Evolutionary conservation across 805 yeast species (phyloP), one percentile per base, ranked within the genome.

Genomic region (Candida sithepensis): DNA sequence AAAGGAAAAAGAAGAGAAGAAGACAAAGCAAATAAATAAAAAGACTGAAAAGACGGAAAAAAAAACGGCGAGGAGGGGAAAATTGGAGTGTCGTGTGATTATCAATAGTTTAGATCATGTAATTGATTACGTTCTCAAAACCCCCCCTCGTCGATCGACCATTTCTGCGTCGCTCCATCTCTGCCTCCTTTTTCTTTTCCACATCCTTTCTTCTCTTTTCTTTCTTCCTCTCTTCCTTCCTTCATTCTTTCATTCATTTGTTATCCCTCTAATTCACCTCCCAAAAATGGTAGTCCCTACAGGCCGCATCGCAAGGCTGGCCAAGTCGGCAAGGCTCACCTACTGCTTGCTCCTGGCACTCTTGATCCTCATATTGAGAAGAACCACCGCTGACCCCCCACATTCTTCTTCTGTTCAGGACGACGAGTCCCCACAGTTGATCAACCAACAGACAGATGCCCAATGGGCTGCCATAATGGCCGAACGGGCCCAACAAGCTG

Each of bases 291-390:
- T 47, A 8, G 30, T 48, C 19, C 44, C 56, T n/a, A 38, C 41
- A 34, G 46, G 30, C 16, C 44, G 42, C 16, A 18, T 54, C n/a
- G 10, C 50, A 2, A 23, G 54, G 19, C 21, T 46, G 12, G 39
- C 47, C 16, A 46, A 47, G 32, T 54, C 59, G n/a, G 54, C 58
- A 5, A 50, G 42, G 39, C 39, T 57, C 37, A 49, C 57, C 7
- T 50, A 37, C n/a, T 13, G 52, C 6, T 20, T 55, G 39, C 33
- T 57, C 7, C 7, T 42, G 1, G 26, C 45, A 13, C 47, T 53
- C 24, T 12, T 52, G 13, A 10, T 57, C 2, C 18, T 52, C 37
- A n/a, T 26, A 14, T 16, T 42, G 20, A 42, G 39, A 33, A 33
- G 39, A 13, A 8, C 38, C 10, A 9, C 20, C 5, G 13, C 21